Conservation (phyloP, 1,139 yeast genomes). For the Zygoascus sp. region DNA sequence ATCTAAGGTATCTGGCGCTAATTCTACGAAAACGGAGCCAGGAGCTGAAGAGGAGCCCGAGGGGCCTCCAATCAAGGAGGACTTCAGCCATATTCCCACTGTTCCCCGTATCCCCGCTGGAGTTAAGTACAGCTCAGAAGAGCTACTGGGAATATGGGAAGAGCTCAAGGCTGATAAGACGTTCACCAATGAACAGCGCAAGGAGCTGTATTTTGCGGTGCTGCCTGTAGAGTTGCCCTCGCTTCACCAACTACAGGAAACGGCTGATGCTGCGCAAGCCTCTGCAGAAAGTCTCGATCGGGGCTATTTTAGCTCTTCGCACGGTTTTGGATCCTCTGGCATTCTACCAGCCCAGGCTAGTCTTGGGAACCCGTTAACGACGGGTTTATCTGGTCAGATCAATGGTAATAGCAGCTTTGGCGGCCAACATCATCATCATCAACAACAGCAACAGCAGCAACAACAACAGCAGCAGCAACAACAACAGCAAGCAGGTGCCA, state of each 20-base stretch:
- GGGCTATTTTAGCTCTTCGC: neutral
- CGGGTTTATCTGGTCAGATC: no score
- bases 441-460: neutral
- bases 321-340: neutral
- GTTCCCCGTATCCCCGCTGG: slow-evolving; percentile 20
- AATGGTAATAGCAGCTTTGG: slow-evolving; percentile 5
- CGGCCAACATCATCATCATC: neutral
- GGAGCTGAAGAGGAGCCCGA: neutral
- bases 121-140: slow-evolving; percentile 44
- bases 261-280: no score
- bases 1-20: neutral
- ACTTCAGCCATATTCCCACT: neutral
- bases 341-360: no score
- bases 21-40: neutral
- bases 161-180: slow-evolving; percentile 38
- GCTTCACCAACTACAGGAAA: no score
- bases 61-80: neutral
- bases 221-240: no score
- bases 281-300: neutral
- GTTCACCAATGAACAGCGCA: slow-evolving; percentile 21
- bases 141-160: slow-evolving; percentile 52
- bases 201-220: slow-evolving; percentile 8
- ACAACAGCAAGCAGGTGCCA: neutral
- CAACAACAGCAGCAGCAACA: neutral
- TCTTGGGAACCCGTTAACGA: no score